Evolutionary conservation across 331 rosid genomes (phyloP).

Genomic region (Cydonia oblonga): DNA sequence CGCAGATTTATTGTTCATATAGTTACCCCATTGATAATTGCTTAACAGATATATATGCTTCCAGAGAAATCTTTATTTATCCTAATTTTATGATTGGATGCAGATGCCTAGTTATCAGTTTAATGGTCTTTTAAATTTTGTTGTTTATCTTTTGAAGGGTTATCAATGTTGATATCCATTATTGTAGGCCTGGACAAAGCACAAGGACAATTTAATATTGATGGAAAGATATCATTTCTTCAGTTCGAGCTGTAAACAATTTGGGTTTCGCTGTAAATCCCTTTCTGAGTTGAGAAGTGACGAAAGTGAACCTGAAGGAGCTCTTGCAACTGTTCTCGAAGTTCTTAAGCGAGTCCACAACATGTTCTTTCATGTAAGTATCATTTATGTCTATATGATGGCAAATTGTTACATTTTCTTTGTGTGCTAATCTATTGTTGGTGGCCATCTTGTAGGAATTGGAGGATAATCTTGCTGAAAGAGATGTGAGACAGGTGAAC

Average conservation of each 20-base stretch:
- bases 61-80: neutral
- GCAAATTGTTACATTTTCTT: neutral
- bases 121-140: neutral
- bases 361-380: slow-evolving; percentile 61
- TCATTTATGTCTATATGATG: neutral
- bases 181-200: slow-evolving; percentile 80
- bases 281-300: slow-evolving; percentile 59
- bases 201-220: slow-evolving; percentile 60
- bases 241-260: slow-evolving; percentile 68
- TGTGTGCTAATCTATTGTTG: slow-evolving; percentile 21
- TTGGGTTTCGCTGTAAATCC: slow-evolving; percentile 59
- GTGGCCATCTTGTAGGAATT: slow-evolving; percentile 43
- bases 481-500: slow-evolving; percentile 82
- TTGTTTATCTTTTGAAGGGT: neutral
- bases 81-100: neutral
- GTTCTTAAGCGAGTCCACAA: slow-evolving; percentile 62
- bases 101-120: neutral
- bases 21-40: neutral
- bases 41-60: neutral
- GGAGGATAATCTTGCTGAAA: slow-evolving; percentile 32
- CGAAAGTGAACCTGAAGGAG: slow-evolving; percentile 65
- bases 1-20: neutral
- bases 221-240: slow-evolving; percentile 94
- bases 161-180: slow-evolving; percentile 11
- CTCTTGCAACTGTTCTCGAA: slow-evolving; percentile 54